phyloP scores from a whole-genome alignment of 805 yeast species.

The Wickerhamomyces canadensis region DNA sequence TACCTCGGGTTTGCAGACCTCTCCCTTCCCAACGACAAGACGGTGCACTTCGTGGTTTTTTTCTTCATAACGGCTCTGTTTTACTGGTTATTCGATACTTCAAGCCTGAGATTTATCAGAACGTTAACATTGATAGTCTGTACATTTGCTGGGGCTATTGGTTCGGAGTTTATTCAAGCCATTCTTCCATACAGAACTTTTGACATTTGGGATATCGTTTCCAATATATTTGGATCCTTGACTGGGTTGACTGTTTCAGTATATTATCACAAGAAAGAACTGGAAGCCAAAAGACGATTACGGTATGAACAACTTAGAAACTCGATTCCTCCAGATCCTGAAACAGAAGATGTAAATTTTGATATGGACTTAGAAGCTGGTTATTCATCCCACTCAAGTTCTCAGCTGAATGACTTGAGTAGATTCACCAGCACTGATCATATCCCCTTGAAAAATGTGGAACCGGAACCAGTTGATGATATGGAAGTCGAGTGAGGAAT shows the following conservation, averaged over 20 bases:
- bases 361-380: conserved; percentile 19
- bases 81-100: conserved; percentile 37
- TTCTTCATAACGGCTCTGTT: conserved; percentile 42
- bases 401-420: conserved; percentile 16
- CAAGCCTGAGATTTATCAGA: conserved; percentile 26
- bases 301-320: conserved; percentile 22
- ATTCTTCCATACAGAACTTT: conserved; percentile 40
- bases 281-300: conserved; percentile 18
- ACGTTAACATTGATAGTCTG: conserved; percentile 37
- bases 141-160: conserved; percentile 39
- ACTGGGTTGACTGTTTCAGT: conserved; percentile 12
- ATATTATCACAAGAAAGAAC: conserved; percentile 17
- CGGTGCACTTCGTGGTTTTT: conserved; percentile 44
- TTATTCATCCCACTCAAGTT: conserved; percentile 6
- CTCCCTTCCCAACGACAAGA: conserved; percentile 44
- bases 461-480: conserved; percentile 19
- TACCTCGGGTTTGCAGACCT: conserved; percentile 29
- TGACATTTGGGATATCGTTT: conserved; percentile 42
- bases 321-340: conserved; percentile 21
- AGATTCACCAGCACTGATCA: conserved; percentile 20
- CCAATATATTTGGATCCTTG: conserved; percentile 28
- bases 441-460: conserved; percentile 14
- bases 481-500: conserved; percentile 18
- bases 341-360: conserved; percentile 16
- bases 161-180: conserved; percentile 48